Percentiles rank a stretch among this genome's conserved stretches.
phyloP scores from a whole-genome alignment of 805 yeast species.

The Candida ulmi region DNA sequence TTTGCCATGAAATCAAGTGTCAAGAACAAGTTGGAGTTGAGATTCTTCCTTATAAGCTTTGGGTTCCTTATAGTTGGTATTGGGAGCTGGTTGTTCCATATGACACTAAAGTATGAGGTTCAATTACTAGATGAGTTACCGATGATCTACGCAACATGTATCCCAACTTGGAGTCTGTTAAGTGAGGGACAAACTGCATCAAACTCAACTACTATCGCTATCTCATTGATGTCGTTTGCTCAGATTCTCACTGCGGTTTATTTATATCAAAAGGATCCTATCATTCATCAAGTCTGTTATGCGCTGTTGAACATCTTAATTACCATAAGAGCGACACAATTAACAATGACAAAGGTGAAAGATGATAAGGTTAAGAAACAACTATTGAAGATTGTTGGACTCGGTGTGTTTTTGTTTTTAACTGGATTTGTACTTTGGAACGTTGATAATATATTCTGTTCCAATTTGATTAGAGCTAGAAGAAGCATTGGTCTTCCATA shows the following conservation, averaged over 20 bases:
- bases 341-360: background rate
- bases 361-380: background rate
- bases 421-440: background rate
- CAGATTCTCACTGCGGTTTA: background rate
- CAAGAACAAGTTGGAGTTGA: conserved; percentile 53
- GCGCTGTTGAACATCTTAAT: background rate
- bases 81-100: conserved; percentile 94
- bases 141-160: conserved; percentile 96
- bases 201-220: conserved; percentile 15
- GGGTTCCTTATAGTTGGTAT: conserved; percentile 89
- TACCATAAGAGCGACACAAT: background rate
- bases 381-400: background rate
- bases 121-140: conserved; percentile 95
- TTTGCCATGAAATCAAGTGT: conserved; percentile 59
- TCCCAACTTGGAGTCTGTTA: conserved; percentile 84
- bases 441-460: background rate
- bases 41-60: conserved; percentile 65
- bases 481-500: conserved; percentile 69
- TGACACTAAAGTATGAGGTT: conserved; percentile 86
- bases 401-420: background rate
- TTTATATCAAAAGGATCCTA: background rate
- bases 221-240: background rate
- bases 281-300: background rate
- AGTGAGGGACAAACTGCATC: conserved; percentile 45
- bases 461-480: conserved; percentile 26